Percentiles rank a stretch among this genome's conserved stretches.
Conservation (phyloP, 1,284 basidiomycete genomes). For the Ceratobasidium sp. region DNA sequence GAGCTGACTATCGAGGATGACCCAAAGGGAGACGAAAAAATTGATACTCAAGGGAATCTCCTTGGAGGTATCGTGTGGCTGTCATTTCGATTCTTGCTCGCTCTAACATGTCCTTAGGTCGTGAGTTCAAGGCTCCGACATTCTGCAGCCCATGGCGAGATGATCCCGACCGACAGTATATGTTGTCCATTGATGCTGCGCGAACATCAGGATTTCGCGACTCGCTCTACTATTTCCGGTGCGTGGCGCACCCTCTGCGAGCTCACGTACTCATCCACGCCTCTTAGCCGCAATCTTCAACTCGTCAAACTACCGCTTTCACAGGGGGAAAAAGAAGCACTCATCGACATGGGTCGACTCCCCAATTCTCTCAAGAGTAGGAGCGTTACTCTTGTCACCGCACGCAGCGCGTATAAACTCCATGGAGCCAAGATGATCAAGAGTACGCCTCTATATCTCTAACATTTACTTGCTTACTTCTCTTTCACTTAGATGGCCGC, state of each 20-base stretch:
- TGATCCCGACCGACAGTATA: slow-evolving; percentile 85
- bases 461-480: slow-evolving; percentile 17
- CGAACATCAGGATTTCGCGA: slow-evolving; percentile 95
- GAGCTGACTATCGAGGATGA: slow-evolving; percentile 88
- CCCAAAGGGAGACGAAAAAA: slow-evolving; percentile 89
- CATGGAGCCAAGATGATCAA: slow-evolving; percentile 92
- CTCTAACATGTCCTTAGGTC: slow-evolving; percentile 62
- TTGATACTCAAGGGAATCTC: slow-evolving; percentile 85
- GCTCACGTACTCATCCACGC: background rate
- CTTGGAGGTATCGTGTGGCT: slow-evolving; percentile 76
- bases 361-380: slow-evolving; percentile 89
- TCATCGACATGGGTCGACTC: slow-evolving; percentile 88
- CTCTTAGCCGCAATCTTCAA: slow-evolving; percentile 72
- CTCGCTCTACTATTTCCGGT: slow-evolving; percentile 94
- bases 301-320: slow-evolving; percentile 91
- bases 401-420: slow-evolving; percentile 92
- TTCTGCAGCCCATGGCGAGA: slow-evolving; percentile 82
- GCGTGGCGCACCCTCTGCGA: background rate
- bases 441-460: slow-evolving; percentile 61
- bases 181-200: slow-evolving; percentile 97
- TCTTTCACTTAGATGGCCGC: slow-evolving; percentile 73
- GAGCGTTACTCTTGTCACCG: slow-evolving; percentile 93
- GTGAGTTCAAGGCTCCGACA: slow-evolving; percentile 88
- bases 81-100: slow-evolving; percentile 29
- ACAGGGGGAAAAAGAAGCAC: slow-evolving; percentile 88